Base-by-base conservation (phyloP, 345 rosid species). In the Mercurialis annua region DNA sequence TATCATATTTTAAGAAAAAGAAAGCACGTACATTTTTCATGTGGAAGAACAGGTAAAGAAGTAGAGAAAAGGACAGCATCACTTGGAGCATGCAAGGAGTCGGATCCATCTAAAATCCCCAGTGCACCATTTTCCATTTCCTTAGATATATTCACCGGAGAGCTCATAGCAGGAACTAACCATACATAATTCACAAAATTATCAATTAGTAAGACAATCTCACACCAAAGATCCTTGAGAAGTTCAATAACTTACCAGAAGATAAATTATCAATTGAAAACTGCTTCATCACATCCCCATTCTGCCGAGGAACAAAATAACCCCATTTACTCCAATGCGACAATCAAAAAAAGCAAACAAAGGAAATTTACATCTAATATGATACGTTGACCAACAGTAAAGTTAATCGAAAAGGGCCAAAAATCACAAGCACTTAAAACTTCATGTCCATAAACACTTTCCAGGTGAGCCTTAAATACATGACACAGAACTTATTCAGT, bases 11-110 rank as follows among this genome's bases (percentile, higher is more conserved):
- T 33, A 18, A 63, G 36, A 14, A 29, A 52, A 6, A 63, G 21
- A 12, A 27, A 58, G 62, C 40, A 62, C 91, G 21, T 84, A 86
- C 95, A 34, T 65, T 84, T 81, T 64, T 80, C 89, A 49, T 78
- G 86, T n/a, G 75, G 81, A 69, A 84, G 77, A 78, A 83, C 83
- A 48, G 94, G 95, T 26, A 88, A 73, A 11, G 95, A 88, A 79
- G 82, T 78, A 18, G 95, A 88, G 64, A 88, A 88, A 40, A 88
- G 83, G 36, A 80, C 70, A n/a, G 84, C 78, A 71, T 86, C 88
- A 71, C 74, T 81, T 29, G 84, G 79, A 47, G 79, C 74, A 70
- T 71, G 72, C 57, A 55, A 79, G 9, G 76, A 55, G 59, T 78
- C 68, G 67, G 85, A 61, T 63, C 84, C 79, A 68, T 82, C 69